Percentiles rank a stretch among this genome's conserved stretches.
These are phyloP conservation scores for Conringia planisiliqua DNA, from an alignment of 345 rosid species.

Conservation along the genomic window DNA sequence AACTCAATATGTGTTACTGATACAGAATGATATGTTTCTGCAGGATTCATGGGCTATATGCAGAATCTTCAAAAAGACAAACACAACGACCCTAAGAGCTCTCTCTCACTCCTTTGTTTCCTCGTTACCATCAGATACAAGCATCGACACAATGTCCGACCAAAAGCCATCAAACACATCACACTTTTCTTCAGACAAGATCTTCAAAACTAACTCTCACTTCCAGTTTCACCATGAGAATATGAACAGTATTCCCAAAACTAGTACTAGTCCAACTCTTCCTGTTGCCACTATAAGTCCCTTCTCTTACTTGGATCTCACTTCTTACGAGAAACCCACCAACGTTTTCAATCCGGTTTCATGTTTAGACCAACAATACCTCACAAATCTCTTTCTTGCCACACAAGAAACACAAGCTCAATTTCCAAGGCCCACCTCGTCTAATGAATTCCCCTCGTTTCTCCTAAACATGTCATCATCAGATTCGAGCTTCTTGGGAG, in stretches of 20 bases:
- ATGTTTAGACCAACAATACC: constrained; percentile 38
- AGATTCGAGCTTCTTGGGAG: constrained; percentile 48
- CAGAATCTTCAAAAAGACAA: constrained; percentile 87
- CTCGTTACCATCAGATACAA: constrained; percentile 39
- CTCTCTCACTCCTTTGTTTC: constrained; percentile 73
- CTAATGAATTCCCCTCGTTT: constrained; percentile 44
- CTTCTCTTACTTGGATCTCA: constrained; percentile 36
- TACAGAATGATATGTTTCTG: constrained; percentile 11
- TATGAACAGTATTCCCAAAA: constrained; percentile 15
- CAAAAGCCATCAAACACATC: constrained; percentile 29
- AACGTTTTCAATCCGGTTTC: constrained; percentile 28
- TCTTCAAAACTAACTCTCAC: constrained; percentile 27
- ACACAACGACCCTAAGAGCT: constrained; percentile 65
- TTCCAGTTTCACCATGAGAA: constrained; percentile 36
- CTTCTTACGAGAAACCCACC: constrained; percentile 37
- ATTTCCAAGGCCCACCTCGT: constrained; percentile 26
- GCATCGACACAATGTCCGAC: constrained; percentile 34
- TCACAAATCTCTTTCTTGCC: constrained; percentile 39
- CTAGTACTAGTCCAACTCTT: constrained; percentile 14
- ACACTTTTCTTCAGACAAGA: constrained; percentile 35
- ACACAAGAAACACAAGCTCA: constrained; percentile 40
- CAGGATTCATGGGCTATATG: constrained; percentile 97
- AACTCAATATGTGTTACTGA: neutral
- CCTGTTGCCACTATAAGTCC: constrained; percentile 19
- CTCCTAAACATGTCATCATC: constrained; percentile 41